Conservation (phyloP, 306 rosid species). For the Citrullus mucosospermus region DNA sequence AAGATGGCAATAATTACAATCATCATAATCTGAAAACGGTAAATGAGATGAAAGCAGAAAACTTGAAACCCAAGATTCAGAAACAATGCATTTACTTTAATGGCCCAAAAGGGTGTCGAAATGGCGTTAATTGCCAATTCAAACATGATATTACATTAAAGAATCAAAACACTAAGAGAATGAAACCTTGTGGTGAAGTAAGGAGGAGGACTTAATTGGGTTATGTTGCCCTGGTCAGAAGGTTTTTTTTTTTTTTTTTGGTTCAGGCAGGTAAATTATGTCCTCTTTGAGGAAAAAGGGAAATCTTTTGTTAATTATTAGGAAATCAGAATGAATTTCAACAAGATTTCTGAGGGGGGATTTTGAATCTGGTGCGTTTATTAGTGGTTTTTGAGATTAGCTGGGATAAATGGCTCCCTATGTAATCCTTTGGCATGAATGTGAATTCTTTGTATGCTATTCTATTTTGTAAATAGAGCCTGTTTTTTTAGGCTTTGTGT, state of each 20-base stretch:
- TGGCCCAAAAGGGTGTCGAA: slow-evolving; percentile 51
- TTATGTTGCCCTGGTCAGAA: not conserved
- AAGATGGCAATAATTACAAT: slow-evolving; percentile 25
- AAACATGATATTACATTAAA: slow-evolving; percentile 31
- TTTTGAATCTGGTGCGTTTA: not conserved
- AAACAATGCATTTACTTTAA: slow-evolving; percentile 57
- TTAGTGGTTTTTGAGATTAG: not conserved
- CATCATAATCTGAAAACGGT: slow-evolving; percentile 29
- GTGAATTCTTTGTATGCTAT: not conserved
- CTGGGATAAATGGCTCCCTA: not conserved
- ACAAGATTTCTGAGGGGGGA: not conserved
- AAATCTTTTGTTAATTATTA: not conserved
- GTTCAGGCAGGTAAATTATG: not conserved
- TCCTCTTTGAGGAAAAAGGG: not conserved
- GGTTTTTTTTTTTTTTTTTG: too few species aligned
- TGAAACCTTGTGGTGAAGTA: slow-evolving; percentile 28
- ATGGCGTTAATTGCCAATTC: slow-evolving; percentile 45
- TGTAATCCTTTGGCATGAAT: not conserved
- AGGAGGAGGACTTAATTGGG: slow-evolving; percentile 7
- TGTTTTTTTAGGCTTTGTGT: not conserved
- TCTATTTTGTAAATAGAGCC: not conserved
- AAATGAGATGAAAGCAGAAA: slow-evolving; percentile 20
- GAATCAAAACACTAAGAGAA: slow-evolving; percentile 35
- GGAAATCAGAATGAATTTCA: not conserved
- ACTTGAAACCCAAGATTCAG: slow-evolving; percentile 26